phyloP scores from a whole-genome alignment of 495 filamentous ascomycete genomes.

The Annulohypoxylon bovei region DNA sequence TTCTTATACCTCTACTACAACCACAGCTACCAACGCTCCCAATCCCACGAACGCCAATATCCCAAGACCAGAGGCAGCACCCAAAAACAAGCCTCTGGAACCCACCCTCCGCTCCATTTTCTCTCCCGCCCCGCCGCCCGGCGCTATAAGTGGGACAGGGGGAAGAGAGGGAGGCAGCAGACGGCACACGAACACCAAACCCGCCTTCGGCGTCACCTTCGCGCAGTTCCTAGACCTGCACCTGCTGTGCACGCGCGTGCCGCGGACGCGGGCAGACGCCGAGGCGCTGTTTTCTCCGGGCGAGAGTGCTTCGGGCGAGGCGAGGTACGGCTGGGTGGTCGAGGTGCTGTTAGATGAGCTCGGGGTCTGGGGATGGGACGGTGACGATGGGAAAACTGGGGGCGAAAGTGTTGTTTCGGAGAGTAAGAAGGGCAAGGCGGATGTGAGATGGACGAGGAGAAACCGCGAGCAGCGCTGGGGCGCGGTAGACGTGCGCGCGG shows the following conservation, averaged over 20 bases:
- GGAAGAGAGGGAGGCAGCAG: background rate
- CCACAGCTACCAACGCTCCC: background rate
- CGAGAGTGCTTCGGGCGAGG: background rate
- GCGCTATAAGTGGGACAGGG: background rate
- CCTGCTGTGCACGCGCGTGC: conserved; percentile 52
- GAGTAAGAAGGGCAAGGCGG: background rate
- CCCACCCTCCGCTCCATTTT: conserved; percentile 54
- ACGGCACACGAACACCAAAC: conserved; percentile 41
- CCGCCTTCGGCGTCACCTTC: conserved; percentile 56
- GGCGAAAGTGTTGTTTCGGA: no score
- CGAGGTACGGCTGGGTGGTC: conserved; percentile 48
- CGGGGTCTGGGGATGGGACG: conserved; percentile 44
- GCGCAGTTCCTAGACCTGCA: conserved; percentile 56
- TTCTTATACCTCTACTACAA: conserved; percentile 4
- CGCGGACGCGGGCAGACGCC: conserved; percentile 43
- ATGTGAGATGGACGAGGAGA: conserved; percentile 24
- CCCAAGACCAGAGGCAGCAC: background rate
- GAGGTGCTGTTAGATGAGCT: conserved; percentile 59
- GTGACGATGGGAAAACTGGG: background rate
- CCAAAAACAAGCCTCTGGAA: conserved; percentile 15
- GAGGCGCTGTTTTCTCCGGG: conserved; percentile 12
- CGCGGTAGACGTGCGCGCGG: conserved; percentile 48
- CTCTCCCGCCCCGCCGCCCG: conserved; percentile 13
- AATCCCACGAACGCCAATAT: background rate
- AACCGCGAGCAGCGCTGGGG: conserved; percentile 57